These are phyloP conservation scores for Capsicum pubescens DNA, from an alignment of 257 asterid genomes.

Conservation along the genomic window DNA sequence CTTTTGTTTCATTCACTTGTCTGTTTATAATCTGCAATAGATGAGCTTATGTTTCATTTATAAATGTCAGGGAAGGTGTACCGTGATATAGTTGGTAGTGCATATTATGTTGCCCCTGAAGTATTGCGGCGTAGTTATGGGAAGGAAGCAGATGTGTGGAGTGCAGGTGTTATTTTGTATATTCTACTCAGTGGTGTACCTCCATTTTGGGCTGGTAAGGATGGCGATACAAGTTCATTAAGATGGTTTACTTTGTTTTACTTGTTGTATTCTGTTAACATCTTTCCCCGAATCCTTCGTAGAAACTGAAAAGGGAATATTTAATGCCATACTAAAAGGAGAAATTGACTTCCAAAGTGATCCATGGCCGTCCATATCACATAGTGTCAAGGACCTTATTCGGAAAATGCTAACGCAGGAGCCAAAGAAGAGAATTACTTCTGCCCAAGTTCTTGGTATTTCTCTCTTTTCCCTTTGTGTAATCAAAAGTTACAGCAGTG, in stretches of 20 bases:
- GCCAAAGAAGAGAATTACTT: conserved; percentile 78
- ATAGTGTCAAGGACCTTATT: conserved; percentile 84
- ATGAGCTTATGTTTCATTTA: not conserved
- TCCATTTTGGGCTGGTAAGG: conserved; percentile 41
- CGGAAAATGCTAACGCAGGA: conserved; percentile 83
- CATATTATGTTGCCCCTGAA: conserved; percentile 42
- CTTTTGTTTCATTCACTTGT: not conserved
- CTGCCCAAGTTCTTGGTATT: conserved; percentile 86
- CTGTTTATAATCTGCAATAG: not conserved
- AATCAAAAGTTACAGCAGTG: not conserved
- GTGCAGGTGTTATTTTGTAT: conserved; percentile 39
- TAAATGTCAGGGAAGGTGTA: conserved; percentile 33
- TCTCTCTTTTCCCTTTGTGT: conserved; percentile 20
- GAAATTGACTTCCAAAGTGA: conserved; percentile 80
- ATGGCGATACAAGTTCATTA: not conserved
- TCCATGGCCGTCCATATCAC: conserved; percentile 91
- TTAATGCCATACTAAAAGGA: conserved; percentile 84
- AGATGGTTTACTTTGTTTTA: conserved; percentile 7
- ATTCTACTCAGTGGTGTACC: conserved; percentile 40
- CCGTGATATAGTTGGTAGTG: conserved; percentile 43
- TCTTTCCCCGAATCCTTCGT: conserved; percentile 30
- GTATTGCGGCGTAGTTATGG: conserved; percentile 38
- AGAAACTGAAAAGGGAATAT: conserved; percentile 97
- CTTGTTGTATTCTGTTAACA: not conserved
- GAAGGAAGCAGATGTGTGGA: conserved; percentile 38